Percentiles rank a stretch among this genome's conserved stretches.
phyloP scores from a whole-genome alignment of 164 flowering plant species.

The Tetrastigma voinierianum region DNA sequence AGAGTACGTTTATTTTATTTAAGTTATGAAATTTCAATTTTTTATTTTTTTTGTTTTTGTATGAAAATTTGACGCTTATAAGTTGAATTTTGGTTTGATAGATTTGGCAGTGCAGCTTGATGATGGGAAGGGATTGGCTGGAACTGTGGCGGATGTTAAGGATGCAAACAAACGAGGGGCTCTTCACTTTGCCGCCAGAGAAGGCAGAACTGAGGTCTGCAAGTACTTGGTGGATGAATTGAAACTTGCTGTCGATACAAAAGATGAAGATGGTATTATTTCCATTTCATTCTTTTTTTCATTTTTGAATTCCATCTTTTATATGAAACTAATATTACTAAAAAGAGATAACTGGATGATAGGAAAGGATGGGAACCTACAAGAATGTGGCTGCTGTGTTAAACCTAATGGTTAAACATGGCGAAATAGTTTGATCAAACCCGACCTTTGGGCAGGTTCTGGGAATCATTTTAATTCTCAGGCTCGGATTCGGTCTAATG shows the following conservation, averaged over 20 bases:
- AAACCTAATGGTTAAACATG: too few species aligned
- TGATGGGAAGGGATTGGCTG: constrained; percentile 67
- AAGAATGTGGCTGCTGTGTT: too few species aligned
- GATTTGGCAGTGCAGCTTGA: constrained; percentile 65
- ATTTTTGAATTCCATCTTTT: not conserved
- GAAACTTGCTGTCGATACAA: constrained; percentile 64
- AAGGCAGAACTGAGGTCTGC: constrained; percentile 88
- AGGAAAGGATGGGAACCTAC: too few species aligned
- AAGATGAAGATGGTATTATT: constrained; percentile 82
- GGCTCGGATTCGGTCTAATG: too few species aligned
- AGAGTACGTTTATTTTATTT: constrained; percentile 44
- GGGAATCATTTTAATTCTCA: too few species aligned
- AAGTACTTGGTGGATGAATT: constrained; percentile 81
- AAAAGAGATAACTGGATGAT: too few species aligned
- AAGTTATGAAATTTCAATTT: not conserved
- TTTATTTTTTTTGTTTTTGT: not conserved
- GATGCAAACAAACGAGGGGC: constrained; percentile 96
- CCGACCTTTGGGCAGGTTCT: too few species aligned
- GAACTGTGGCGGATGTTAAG: constrained; percentile 72
- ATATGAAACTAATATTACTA: not conserved
- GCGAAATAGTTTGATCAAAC: too few species aligned
- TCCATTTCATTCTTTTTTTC: not conserved
- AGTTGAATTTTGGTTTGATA: constrained; percentile 16
- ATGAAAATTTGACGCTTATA: not conserved
- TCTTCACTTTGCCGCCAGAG: constrained; percentile 92